Evolutionary conservation across 129 eudicot species (phyloP).

Genomic region (Sambucus nigra): DNA sequence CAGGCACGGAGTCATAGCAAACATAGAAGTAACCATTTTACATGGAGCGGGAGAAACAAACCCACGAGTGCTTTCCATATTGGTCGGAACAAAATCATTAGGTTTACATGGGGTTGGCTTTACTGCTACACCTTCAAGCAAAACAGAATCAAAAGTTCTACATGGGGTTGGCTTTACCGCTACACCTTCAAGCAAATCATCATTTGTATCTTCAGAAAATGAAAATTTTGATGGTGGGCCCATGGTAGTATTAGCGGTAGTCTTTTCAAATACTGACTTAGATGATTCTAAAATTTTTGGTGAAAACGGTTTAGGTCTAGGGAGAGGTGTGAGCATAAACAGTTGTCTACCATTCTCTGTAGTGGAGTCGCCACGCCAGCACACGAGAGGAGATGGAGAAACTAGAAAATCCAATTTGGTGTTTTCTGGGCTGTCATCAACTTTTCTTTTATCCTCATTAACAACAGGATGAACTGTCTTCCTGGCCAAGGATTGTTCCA

Average conservation of each 20-base stretch:
- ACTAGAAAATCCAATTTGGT: slow-evolving; percentile 47
- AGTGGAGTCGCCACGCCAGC: slow-evolving; percentile 71
- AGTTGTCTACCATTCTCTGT: slow-evolving; percentile 62
- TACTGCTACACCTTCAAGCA: slow-evolving; percentile 13
- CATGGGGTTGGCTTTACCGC: slow-evolving; percentile 15
- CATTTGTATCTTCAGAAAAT: slow-evolving; percentile 7
- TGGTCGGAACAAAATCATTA: slow-evolving; percentile 15
- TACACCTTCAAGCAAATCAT: slow-evolving; percentile 11
- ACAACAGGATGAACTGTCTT: slow-evolving; percentile 20
- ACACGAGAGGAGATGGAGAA: slow-evolving; percentile 94
- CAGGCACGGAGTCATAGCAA: slow-evolving; percentile 62
- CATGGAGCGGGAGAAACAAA: slow-evolving; percentile 36
- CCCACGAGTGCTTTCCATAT: slow-evolving; percentile 10
- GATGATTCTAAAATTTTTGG: slow-evolving; percentile 36
- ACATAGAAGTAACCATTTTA: slow-evolving; percentile 17
- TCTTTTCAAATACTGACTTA: slow-evolving; percentile 20
- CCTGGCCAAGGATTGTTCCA: slow-evolving; percentile 23
- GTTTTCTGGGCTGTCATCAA: slow-evolving; percentile 40
- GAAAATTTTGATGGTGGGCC: slow-evolving; percentile 13
- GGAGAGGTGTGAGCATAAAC: slow-evolving; percentile 79
- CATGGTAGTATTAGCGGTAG: slow-evolving; percentile 5
- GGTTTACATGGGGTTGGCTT: slow-evolving; percentile 15
- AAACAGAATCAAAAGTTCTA: slow-evolving; percentile 15
- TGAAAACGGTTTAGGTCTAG: slow-evolving; percentile 36
- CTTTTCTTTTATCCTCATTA: slow-evolving; percentile 16